Conservation (phyloP, 2,329 filamentous ascomycete species). For the Cladobotryum protrusum region DNA sequence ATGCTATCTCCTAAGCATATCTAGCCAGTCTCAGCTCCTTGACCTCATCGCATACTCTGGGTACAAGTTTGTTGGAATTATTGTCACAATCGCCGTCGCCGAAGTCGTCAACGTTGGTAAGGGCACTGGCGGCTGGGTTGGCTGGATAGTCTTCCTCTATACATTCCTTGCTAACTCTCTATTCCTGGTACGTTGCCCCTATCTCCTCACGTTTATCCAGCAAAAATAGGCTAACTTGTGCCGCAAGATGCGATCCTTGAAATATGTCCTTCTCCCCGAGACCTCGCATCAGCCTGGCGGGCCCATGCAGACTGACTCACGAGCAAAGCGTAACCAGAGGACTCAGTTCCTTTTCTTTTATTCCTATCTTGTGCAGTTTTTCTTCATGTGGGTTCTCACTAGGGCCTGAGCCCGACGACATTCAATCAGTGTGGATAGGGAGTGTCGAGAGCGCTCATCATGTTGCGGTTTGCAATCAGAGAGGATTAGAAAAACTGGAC, state of each 20-base stretch:
- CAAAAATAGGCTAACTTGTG: constrained; percentile 9
- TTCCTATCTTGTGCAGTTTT: constrained; percentile 86
- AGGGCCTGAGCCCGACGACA: constrained; percentile 28
- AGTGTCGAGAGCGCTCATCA: too few species aligned
- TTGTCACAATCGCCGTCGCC: constrained; percentile 74
- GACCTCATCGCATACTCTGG: constrained; percentile 94
- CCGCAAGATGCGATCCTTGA: constrained; percentile 76
- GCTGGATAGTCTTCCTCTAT: constrained; percentile 85
- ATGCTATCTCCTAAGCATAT: constrained; percentile 90
- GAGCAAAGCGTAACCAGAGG: constrained; percentile 77
- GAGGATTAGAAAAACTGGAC: too few species aligned
- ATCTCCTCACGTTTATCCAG: background rate
- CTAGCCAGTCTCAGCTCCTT: constrained; percentile 85
- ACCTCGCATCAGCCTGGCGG: constrained; percentile 59
- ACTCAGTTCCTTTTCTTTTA: constrained; percentile 93
- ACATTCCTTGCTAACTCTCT: constrained; percentile 92
- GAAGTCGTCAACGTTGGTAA: constrained; percentile 72
- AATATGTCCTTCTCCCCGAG: constrained; percentile 92
- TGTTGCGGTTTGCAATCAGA: too few species aligned
- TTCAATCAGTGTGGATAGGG: background rate
- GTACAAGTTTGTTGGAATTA: constrained; percentile 98
- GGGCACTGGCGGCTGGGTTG: constrained; percentile 80
- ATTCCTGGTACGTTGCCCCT: constrained; percentile 64
- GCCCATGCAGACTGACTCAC: constrained; percentile 64
- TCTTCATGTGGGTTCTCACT: constrained; percentile 81